Evolutionary conservation across 1,139 yeast genomes (phyloP).

Genomic region (Sugiyamaella sp.): DNA sequence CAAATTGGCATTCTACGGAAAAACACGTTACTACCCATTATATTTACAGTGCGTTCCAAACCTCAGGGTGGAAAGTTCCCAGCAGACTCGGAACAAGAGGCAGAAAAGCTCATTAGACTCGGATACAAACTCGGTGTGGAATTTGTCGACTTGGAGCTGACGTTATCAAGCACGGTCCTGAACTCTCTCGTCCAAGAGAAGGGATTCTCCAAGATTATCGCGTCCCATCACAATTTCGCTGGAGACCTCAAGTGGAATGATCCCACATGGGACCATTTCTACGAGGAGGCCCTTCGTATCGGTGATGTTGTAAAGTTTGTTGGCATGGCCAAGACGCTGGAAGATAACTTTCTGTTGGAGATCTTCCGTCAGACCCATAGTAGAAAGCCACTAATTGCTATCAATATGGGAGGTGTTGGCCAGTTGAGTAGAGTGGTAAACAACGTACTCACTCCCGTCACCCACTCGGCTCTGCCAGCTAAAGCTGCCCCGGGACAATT

Average conservation of each 20-base stretch:
- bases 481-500: conserved; percentile 82
- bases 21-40: conserved; percentile 69
- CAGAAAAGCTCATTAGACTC: conserved; percentile 56
- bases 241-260: conserved; percentile 67
- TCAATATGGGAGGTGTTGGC: conserved; percentile 79
- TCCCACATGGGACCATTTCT: conserved; percentile 74
- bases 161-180: conserved; percentile 49
- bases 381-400: conserved; percentile 71
- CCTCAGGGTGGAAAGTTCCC: conserved; percentile 85
- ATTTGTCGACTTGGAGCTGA: conserved; percentile 54
- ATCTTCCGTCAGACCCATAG: conserved; percentile 55
- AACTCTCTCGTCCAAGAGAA: conserved; percentile 52
- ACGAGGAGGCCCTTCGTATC: conserved; percentile 63
- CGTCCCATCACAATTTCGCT: conserved; percentile 74
- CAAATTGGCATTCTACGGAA: conserved; percentile 65
- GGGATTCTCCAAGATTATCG: conserved; percentile 71
- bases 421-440: conserved; percentile 80
- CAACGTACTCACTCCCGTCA: conserved; percentile 77
- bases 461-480: conserved; percentile 64
- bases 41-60: conserved; percentile 76
- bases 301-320: conserved; percentile 84
- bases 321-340: conserved; percentile 65
- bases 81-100: conserved; percentile 51
- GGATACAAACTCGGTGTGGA: conserved; percentile 68
- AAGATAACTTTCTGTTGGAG: conserved; percentile 74